Evolutionary conservation across 2,329 filamentous ascomycete genomes (phyloP), one percentile per base, ranked within the genome.

Genomic region (Aspergillus udagawae): DNA sequence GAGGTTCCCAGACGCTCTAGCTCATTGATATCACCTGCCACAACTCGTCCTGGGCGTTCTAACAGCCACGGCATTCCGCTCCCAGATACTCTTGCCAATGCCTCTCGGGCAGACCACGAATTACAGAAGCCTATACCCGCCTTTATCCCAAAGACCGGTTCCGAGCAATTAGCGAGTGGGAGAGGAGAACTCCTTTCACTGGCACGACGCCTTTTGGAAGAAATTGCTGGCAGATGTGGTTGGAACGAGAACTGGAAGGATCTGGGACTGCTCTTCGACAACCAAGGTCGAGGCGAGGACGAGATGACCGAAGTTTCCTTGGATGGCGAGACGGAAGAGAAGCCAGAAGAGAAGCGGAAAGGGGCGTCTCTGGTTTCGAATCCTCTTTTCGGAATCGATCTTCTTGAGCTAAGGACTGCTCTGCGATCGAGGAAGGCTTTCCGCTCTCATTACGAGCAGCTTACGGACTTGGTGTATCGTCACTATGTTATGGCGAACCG

Each of bases 401-500:
- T 83, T 51, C 78, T 81, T 29, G 77, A 86, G 1, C 76, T 92
- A 2, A 80, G 79, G 25, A 81, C 83, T 1, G 87, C 87, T 0
- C 75, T 90, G 1, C 80, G 83, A 59, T 86, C 82, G 32, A 77
- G 79, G 55, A 83, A 84, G 17, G 83, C 85, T 51, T 92, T 89
- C 63, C 87, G 87, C 60, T 78, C 80, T 6, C 77, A 87, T 0
- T 90, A 88, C 65, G 86, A 93, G 68, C 86, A 85, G 9, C 79
- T 97, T n/a, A 96, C 91, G 7, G 89, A 94, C 65, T 87, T 90
- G 60, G 87, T 92, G 3, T 83, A 95, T 56, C 88, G 89, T 1
- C 90, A 96, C 69, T 95, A 90, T 70, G 86, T 86, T 14, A 85
- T 91, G 4, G 91, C 92, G 4, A 89, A 87, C 55, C 89, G 93